Conservation (phyloP, 2,329 filamentous ascomycete species). For the Fusarium sp. region DNA sequence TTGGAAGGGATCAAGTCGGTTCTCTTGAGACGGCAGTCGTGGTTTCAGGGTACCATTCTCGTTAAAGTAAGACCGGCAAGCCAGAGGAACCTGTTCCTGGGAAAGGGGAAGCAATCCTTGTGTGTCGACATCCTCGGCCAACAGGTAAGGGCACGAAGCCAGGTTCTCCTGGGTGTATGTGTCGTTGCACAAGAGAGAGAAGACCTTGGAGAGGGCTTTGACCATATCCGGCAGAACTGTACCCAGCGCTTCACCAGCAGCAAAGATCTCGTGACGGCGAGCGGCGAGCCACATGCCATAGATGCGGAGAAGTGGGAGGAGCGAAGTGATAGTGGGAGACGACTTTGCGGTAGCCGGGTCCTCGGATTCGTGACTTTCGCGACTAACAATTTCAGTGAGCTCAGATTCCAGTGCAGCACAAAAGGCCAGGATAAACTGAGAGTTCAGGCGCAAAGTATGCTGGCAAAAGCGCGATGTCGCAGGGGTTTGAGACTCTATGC, state of each 20-base stretch:
- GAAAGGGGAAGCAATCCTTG: constrained; percentile 59
- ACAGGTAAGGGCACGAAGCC: constrained; percentile 60
- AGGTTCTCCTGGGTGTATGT: constrained; percentile 54
- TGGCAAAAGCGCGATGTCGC: constrained; percentile 63
- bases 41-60: constrained; percentile 55
- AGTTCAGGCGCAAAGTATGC: constrained; percentile 81
- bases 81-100: constrained; percentile 51
- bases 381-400: constrained; percentile 64
- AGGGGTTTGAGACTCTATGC: constrained; percentile 60
- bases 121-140: constrained; percentile 63
- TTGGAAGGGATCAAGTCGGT: constrained; percentile 47
- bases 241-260: constrained; percentile 59
- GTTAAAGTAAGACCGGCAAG: constrained; percentile 54
- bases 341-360: constrained; percentile 46
- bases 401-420: constrained; percentile 78
- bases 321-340: constrained; percentile 53
- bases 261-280: constrained; percentile 58
- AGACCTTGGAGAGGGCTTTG: constrained; percentile 57
- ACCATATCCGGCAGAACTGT: constrained; percentile 60
- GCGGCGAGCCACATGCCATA: constrained; percentile 66
- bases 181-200: constrained; percentile 61
- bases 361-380: constrained; percentile 37
- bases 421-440: constrained; percentile 79
- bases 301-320: constrained; percentile 65
- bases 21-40: constrained; percentile 48